Percentiles rank a stretch among this genome's conserved stretches.
phyloP scores from a whole-genome alignment of 768 basidiomycete genomes.

The Pleurotus tuber-regium region DNA sequence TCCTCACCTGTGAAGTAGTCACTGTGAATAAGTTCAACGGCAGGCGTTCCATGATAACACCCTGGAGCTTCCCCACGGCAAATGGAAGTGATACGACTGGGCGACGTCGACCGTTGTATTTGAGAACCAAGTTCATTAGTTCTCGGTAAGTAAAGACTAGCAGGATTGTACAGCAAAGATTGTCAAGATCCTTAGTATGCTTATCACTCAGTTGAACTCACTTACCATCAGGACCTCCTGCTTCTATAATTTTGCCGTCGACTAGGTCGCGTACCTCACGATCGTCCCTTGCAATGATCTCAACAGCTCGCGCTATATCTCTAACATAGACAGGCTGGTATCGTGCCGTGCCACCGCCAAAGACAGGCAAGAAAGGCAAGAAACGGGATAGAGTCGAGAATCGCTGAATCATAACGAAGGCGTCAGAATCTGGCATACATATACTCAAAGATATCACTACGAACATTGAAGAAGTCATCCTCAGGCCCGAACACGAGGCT shows the following conservation, averaged over 20 bases:
- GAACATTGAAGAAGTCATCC: constrained; percentile 72
- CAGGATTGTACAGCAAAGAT: too few species aligned
- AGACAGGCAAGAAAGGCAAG: constrained; percentile 75
- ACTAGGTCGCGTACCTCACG: constrained; percentile 37
- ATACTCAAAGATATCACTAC: constrained; percentile 16
- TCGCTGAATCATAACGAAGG: constrained; percentile 34
- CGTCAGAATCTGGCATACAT: constrained; percentile 1
- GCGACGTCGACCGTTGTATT: constrained; percentile 48
- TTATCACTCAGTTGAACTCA: too few species aligned
- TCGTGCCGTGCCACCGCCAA: constrained; percentile 60
- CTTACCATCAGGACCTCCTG: constrained; percentile 36
- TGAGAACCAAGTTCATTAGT: constrained; percentile 62
- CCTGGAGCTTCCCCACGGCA: constrained; percentile 62
- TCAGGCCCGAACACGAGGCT: constrained; percentile 76
- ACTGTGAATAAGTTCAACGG: constrained; percentile 67
- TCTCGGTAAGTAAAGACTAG: constrained; percentile 67
- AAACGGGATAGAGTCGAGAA: constrained; percentile 59
- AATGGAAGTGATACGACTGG: constrained; percentile 67
- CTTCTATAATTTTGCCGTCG: constrained; percentile 50
- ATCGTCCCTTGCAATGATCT: constrained; percentile 51
- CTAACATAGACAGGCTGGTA: constrained; percentile 78
- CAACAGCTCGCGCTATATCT: constrained; percentile 62
- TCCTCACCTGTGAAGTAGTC: constrained; percentile 64
- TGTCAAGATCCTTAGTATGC: too few species aligned
- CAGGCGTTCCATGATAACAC: constrained; percentile 56